A percentile compares a stretch with the other conserved stretches of the same genome.
These are phyloP conservation scores for Endoconidiophora polonica DNA, from an alignment of 2,329 filamentous ascomycete species.

Conservation along the genomic window DNA sequence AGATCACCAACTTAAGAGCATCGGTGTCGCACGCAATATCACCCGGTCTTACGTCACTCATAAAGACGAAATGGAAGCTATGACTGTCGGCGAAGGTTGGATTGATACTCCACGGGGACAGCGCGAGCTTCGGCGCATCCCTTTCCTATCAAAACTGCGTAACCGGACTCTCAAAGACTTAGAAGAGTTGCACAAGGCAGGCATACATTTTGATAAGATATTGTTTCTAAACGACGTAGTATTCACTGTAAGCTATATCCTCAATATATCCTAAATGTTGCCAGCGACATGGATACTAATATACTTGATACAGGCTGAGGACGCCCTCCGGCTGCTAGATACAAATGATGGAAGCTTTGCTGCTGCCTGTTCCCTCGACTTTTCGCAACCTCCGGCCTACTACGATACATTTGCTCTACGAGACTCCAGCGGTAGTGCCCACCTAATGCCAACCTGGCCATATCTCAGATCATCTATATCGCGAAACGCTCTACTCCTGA, in stretches of 20 bases:
- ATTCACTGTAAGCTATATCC: conserved; percentile 30
- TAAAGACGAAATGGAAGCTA: conserved; percentile 32
- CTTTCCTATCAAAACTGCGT: conserved; percentile 46
- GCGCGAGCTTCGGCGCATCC: conserved; percentile 47
- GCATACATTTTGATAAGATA: conserved; percentile 38
- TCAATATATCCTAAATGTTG: not conserved
- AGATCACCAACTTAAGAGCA: conserved; percentile 32
- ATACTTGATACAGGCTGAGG: conserved; percentile 26
- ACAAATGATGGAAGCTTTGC: conserved; percentile 43
- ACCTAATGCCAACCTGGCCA: conserved; percentile 39
- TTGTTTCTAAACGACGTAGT: conserved; percentile 48
- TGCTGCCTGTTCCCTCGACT: conserved; percentile 46
- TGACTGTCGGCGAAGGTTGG: conserved; percentile 39
- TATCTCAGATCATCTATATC: conserved; percentile 37
- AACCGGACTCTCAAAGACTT: conserved; percentile 48
- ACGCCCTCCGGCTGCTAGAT: conserved; percentile 37
- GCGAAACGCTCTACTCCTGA: conserved; percentile 33
- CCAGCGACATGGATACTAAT: not conserved
- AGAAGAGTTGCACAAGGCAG: conserved; percentile 30
- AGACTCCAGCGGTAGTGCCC: conserved; percentile 33
- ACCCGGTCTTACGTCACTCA: conserved; percentile 43
- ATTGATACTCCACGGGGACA: conserved; percentile 37
- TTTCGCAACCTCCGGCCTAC: conserved; percentile 33
- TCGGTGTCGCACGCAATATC: conserved; percentile 38
- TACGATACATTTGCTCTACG: conserved; percentile 49